phyloP scores from a whole-genome alignment of 2,329 filamentous ascomycete genomes.

The Colletotrichum gigasporum region DNA sequence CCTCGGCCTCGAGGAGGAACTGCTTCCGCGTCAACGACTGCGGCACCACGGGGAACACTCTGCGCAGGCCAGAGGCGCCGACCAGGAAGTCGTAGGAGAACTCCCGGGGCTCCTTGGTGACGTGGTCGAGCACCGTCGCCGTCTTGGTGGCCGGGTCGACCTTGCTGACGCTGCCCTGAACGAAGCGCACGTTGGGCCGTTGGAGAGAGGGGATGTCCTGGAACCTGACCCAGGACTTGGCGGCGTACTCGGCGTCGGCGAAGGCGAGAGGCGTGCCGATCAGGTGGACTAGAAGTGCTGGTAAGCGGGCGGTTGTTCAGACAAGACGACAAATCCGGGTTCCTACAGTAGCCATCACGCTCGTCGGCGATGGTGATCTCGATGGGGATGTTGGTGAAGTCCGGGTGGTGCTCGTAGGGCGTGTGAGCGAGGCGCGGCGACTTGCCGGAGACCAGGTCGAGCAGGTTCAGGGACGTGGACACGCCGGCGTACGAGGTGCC shows the following conservation, averaged over 20 bases:
- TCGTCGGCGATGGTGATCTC: conserved; percentile 82
- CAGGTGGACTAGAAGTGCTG: conserved; percentile 67
- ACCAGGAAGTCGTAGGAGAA: conserved; percentile 79
- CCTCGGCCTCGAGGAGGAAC: conserved; percentile 69
- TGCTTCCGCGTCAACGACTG: conserved; percentile 68
- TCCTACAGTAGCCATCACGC: conserved; percentile 83
- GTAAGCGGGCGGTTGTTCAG: conserved; percentile 15
- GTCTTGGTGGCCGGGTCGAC: conserved; percentile 69
- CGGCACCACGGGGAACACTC: conserved; percentile 78
- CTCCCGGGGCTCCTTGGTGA: conserved; percentile 51
- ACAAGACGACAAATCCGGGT: neutral
- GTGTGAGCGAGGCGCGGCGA: conserved; percentile 54
- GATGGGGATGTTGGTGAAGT: conserved; percentile 61
- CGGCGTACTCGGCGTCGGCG: conserved; percentile 68
- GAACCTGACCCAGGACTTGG: conserved; percentile 77
- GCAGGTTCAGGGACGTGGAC: conserved; percentile 71
- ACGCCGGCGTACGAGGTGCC: conserved; percentile 80
- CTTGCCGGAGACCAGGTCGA: conserved; percentile 70
- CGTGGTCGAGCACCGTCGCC: conserved; percentile 63
- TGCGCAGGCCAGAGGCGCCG: conserved; percentile 73
- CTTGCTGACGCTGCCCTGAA: conserved; percentile 71
- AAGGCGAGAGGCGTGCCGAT: conserved; percentile 81
- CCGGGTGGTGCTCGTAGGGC: conserved; percentile 49
- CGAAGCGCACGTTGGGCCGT: conserved; percentile 66
- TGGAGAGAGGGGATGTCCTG: conserved; percentile 73